Evolutionary conservation across 345 rosid species (phyloP), one percentile per base, ranked within the genome.

Genomic region (Combretum micranthum): DNA sequence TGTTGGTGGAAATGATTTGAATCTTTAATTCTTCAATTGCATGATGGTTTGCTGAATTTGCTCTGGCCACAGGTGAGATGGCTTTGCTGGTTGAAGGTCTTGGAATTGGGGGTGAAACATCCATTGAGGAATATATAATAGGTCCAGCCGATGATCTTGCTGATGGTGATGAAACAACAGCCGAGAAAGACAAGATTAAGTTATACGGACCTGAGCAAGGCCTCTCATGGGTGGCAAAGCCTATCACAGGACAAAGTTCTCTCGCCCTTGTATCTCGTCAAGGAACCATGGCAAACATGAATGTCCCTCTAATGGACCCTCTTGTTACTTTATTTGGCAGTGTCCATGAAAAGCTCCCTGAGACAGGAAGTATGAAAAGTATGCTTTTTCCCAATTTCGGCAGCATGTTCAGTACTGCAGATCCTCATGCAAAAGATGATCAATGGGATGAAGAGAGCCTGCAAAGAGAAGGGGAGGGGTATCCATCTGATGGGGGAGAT

Each of bases 11-110:
- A 32, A 32, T 7, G 10, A 32, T 32, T 5, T 7, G 26, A 32
- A 7, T 5, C 39, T 32, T 32, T 32, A 11, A 7, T 32, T 32
- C 39, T 32, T 32, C 5, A 1, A 32, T 32, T 32, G 9, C 39
- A 32, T 32, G 39, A 32, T 32, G 9, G 9, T 32, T 32, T 32
- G 39, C 6, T 32, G 26, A 25, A 32, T 32, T 11, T 32, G 39
- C 39, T 23, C 22, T 13, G 9, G 71, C 60, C 49, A 49, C 81
- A 93, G 99, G 96, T 67, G 99, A 89, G 88, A 69, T 93, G 93
- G 97, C 99, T 69, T 80, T 93, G 69, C 80, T 93, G 50, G 90
- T 85, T 57, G 97, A 93, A 76, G 99, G 99, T 56, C 86, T 93
- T 48, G 99, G 84, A 26, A 74, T 89, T 12, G 97, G 99, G 21